Percentiles rank a stretch among this genome's conserved stretches.
phyloP scores from a whole-genome alignment of 192 early-diverging fungal genomes.

The Spizellomyces punctatus region DNA sequence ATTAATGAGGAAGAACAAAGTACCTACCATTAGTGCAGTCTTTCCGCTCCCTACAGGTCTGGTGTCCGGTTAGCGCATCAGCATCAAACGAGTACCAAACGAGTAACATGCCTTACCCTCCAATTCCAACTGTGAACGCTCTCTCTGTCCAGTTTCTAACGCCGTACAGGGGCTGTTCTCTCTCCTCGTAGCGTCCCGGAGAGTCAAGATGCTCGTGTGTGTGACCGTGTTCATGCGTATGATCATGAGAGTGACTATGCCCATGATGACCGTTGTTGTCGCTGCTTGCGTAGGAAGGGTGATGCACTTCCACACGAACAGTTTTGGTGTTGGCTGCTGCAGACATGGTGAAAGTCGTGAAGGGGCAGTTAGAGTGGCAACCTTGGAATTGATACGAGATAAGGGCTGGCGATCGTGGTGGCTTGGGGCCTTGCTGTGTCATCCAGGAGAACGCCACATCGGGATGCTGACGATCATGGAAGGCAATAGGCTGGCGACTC shows the following conservation, averaged over 20 bases:
- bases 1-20: not conserved
- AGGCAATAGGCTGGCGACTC: too few relatives aligned
- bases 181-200: slow-evolving; percentile 78
- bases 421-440: too few relatives aligned
- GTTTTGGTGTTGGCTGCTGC: not conserved
- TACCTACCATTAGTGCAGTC: slow-evolving; percentile 7
- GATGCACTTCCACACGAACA: slow-evolving; percentile 26
- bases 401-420: too few relatives aligned
- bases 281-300: slow-evolving; percentile 21
- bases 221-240: slow-evolving; percentile 78
- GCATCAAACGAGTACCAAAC: not conserved
- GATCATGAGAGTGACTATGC: slow-evolving; percentile 40
- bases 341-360: too few relatives aligned
- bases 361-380: too few relatives aligned
- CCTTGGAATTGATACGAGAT: too few relatives aligned
- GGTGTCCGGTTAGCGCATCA: not conserved
- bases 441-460: too few relatives aligned
- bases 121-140: slow-evolving; percentile 92
- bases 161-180: slow-evolving; percentile 70
- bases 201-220: slow-evolving; percentile 89
- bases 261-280: slow-evolving; percentile 9
- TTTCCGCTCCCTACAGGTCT: slow-evolving; percentile 10
- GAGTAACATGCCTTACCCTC: not conserved
- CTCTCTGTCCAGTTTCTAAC: slow-evolving; percentile 88
- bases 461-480: too few relatives aligned